Conservation (phyloP, 164 flowering plant species). For the Brasenia schreberi region DNA sequence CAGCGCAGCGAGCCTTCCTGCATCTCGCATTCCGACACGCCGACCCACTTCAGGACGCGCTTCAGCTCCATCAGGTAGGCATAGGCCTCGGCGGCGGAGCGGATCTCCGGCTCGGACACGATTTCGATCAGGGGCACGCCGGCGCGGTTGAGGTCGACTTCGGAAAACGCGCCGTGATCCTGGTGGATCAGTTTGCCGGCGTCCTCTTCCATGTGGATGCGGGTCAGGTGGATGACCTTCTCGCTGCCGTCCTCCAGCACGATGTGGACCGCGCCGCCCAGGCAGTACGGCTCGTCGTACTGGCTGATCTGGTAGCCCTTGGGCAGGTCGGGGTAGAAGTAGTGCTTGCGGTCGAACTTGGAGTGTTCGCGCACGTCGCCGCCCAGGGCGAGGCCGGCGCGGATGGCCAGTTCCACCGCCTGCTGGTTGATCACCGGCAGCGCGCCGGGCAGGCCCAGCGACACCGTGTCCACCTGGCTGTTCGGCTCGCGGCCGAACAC, state of each 20-base stretch:
- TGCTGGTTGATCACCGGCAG: slow-evolving; percentile 80
- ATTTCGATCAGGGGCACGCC: slow-evolving; percentile 93
- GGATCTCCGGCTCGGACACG: slow-evolving; percentile 93
- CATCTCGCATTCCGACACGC: slow-evolving; percentile 88
- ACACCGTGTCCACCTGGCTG: slow-evolving; percentile 62
- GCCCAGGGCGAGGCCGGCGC: slow-evolving; percentile 71
- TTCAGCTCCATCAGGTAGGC: slow-evolving; percentile 86
- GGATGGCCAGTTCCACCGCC: slow-evolving; percentile 76
- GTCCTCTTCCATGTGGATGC: slow-evolving; percentile 98
- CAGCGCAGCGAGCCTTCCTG: slow-evolving; percentile 97
- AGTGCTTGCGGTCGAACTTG: slow-evolving; percentile 89
- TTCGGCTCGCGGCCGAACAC: slow-evolving; percentile 76
- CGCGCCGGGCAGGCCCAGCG: slow-evolving; percentile 93
- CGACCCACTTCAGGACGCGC: slow-evolving; percentile 78
- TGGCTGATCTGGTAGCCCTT: slow-evolving; percentile 94
- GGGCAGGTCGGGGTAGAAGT: slow-evolving; percentile 90
- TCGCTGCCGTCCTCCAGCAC: slow-evolving; percentile 94
- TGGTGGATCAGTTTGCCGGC: slow-evolving; percentile 89
- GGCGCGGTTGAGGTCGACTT: slow-evolving; percentile 95
- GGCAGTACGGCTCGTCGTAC: slow-evolving; percentile 79
- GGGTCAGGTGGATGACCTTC: slow-evolving; percentile 71
- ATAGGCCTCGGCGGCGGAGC: slow-evolving; percentile 81
- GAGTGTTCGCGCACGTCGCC: slow-evolving; percentile 57
- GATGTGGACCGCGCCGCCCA: slow-evolving; percentile 53
- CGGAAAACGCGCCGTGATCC: slow-evolving; percentile 44